Percentiles rank a stretch among this genome's conserved stretches.
Conservation (phyloP, 2,329 filamentous ascomycete genomes). For the Calonectria pseudoreteaudii region DNA sequence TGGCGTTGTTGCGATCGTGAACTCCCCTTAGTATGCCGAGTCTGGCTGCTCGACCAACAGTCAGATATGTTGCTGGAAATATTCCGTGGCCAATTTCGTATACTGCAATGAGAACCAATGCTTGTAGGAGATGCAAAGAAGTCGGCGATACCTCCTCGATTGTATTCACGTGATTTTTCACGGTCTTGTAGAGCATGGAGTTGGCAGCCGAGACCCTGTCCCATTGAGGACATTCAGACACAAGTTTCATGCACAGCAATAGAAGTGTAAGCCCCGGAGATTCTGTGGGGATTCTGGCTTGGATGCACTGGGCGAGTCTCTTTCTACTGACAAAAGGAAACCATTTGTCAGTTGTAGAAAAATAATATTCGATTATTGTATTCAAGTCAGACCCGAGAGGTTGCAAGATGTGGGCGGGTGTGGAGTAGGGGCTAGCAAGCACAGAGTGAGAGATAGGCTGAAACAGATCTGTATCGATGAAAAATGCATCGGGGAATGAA, state of each 20-base stretch:
- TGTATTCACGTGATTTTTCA: neutral
- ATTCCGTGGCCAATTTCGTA: neutral
- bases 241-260: neutral
- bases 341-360: neutral
- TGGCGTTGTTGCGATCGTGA: conserved; percentile 10
- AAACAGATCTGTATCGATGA: neutral
- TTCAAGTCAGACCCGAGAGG: neutral
- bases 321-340: neutral
- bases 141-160: neutral
- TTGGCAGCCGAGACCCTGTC: neutral
- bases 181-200: neutral
- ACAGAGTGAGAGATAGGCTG: neutral
- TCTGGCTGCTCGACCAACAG: neutral
- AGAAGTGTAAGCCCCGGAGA: neutral
- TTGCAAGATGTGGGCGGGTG: neutral
- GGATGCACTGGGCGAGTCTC: neutral
- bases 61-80: neutral
- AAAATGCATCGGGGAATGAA: neutral
- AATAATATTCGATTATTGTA: neutral
- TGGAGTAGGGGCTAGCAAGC: neutral
- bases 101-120: neutral
- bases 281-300: neutral
- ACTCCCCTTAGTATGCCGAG: neutral
- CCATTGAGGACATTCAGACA: neutral
- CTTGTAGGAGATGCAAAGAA: neutral